A percentile compares a stretch with the other conserved stretches of the same genome.
Evolutionary conservation across 139 green algal species (phyloP).

Genomic region (Pleodorina starrii): DNA sequence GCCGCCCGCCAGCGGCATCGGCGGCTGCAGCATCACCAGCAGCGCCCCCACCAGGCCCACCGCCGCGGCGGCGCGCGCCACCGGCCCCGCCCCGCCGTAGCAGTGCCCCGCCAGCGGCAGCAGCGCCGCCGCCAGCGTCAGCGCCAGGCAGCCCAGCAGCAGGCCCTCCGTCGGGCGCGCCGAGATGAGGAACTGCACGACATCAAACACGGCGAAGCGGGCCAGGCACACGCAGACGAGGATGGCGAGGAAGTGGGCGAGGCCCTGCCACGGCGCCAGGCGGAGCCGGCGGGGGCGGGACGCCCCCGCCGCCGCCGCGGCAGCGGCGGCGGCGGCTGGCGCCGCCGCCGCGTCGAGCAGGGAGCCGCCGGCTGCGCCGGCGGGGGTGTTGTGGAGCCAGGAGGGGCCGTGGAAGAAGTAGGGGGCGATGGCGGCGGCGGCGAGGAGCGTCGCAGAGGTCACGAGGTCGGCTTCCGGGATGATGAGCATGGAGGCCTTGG

Average conservation of each 20-base stretch:
- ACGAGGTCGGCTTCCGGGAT: constrained; percentile 82
- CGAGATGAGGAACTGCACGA: constrained; percentile 68
- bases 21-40: constrained; percentile 80
- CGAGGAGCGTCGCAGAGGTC: constrained; percentile 50
- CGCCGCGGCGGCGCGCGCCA: constrained; percentile 45
- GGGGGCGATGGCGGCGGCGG: constrained; percentile 50
- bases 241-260: constrained; percentile 65
- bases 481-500: constrained; percentile 92
- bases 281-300: constrained; percentile 35
- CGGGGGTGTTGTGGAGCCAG: constrained; percentile 36
- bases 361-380: background rate
- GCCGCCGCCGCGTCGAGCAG: constrained; percentile 64
- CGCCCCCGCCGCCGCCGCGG: background rate
- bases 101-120: constrained; percentile 81
- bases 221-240: constrained; percentile 74
- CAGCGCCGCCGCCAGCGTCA: constrained; percentile 68
- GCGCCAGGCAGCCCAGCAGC: constrained; percentile 83
- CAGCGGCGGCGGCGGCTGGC: constrained; percentile 53
- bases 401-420: constrained; percentile 56
- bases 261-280: constrained; percentile 71
- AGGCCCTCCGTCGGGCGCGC: constrained; percentile 85
- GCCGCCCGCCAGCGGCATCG: constrained; percentile 84
- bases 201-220: constrained; percentile 92
- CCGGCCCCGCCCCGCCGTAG: constrained; percentile 60
- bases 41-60: constrained; percentile 62